Evolutionary conservation across 2,329 filamentous ascomycete genomes (phyloP), one percentile per base, ranked within the genome.

Genomic region (Colletotrichum spinosum): DNA sequence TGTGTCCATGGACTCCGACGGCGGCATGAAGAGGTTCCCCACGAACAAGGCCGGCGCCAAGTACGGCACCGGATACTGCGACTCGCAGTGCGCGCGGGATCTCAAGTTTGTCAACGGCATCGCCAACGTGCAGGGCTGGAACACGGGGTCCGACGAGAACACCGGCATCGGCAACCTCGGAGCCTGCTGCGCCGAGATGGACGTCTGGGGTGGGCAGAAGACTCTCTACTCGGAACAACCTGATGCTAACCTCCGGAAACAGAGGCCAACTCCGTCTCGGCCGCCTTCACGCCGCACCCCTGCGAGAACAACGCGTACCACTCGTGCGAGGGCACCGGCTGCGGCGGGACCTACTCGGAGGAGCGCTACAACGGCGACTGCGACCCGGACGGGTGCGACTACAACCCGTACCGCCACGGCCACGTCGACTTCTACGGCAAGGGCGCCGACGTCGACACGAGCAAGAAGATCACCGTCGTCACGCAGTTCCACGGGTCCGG

Each of bases 351-450:
- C 35, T 84, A 81, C 68, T 78, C 77, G 4, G 72, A 75, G 53
- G 78, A 83, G 72, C 85, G 87, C 70, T 89, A 89, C 73, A 76
- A 74, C 42, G 86, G 87, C 65, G 78, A 85, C 63, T 90, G 88
- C 74, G 88, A 90, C 74, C 84, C 86, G 70, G 86, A 89, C 71
- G 88, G 88, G 44, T 91, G 88, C 70, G 88, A 90, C 74, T 90
- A 86, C 82, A 89, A 89, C 81, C 79, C 84, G n/a, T 90, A 84
- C 84, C 86, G 88, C 72, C 83, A 88, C 80, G 88, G 88, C 63
- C 82, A 85, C 75, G 78, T 78, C 38, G 77, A 80, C 76, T 90
- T 89, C 81, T 90, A 86, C 77, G 88, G 88, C 60, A 78, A 82
- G 2, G 85, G 83, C 68, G 80, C 80, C 73, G 86, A 79, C 34